Evolutionary conservation across 2,329 filamentous ascomycete species (phyloP).

Genomic region (Aspergillus latus): DNA sequence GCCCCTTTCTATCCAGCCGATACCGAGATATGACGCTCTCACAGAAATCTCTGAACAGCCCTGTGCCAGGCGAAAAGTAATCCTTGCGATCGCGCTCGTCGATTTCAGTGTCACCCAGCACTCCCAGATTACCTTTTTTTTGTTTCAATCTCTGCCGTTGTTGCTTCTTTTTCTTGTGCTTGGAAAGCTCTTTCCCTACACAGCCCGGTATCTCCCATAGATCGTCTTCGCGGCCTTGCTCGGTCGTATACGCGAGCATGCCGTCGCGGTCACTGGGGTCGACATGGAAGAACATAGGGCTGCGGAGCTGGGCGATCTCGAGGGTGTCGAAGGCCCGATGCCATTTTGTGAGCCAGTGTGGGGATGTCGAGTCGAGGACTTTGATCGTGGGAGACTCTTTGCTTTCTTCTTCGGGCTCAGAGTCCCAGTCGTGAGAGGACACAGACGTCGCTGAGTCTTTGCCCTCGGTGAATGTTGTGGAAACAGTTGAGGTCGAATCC

Average conservation of each 20-base stretch:
- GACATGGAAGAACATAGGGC: constrained; percentile 80
- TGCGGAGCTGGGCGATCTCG: constrained; percentile 69
- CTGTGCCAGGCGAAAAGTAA: constrained; percentile 65
- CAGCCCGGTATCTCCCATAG: constrained; percentile 70
- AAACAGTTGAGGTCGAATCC: background rate
- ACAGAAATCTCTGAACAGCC: constrained; percentile 64
- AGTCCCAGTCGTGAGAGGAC: background rate
- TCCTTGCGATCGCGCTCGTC: constrained; percentile 68
- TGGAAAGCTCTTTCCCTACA: constrained; percentile 77
- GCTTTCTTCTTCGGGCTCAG: background rate
- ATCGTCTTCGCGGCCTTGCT: constrained; percentile 60
- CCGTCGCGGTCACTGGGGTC: constrained; percentile 75
- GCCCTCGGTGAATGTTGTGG: background rate
- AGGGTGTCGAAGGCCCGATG: constrained; percentile 66
- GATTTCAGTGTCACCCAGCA: constrained; percentile 50
- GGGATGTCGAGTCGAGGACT: constrained; percentile 65
- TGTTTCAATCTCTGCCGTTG: constrained; percentile 47
- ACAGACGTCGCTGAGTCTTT: background rate
- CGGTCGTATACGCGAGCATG: constrained; percentile 67
- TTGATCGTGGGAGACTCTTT: constrained; percentile 47
- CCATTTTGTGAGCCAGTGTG: constrained; percentile 70
- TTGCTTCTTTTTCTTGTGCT: constrained; percentile 73
- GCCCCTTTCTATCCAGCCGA: constrained; percentile 49
- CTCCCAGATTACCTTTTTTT: constrained; percentile 35
- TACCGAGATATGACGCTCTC: constrained; percentile 59